phyloP scores from a whole-genome alignment of 495 filamentous ascomycete species.

The Tirmania nivea region DNA sequence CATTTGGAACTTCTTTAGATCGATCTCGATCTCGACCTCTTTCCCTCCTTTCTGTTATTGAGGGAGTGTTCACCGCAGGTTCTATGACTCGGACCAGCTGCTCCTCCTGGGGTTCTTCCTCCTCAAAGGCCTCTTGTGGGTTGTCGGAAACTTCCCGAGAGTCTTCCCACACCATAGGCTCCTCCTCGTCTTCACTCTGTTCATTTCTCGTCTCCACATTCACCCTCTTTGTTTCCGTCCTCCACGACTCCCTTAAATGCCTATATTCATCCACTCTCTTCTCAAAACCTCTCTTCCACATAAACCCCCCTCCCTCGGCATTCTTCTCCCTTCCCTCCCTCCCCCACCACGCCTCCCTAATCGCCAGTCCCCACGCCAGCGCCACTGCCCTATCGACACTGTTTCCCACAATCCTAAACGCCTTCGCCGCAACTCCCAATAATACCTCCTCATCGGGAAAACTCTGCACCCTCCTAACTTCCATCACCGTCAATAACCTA shows the following conservation, averaged over 20 bases:
- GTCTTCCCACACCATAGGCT: not conserved
- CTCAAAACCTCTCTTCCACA: not conserved
- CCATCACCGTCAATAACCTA: conserved; percentile 35
- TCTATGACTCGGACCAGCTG: too few species aligned
- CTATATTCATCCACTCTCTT: not conserved
- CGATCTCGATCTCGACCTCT: too few species aligned
- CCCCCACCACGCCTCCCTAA: conserved; percentile 33
- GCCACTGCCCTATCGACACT: conserved; percentile 44
- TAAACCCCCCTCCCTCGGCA: not conserved
- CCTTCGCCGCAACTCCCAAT: conserved; percentile 28
- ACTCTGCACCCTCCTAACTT: conserved; percentile 42
- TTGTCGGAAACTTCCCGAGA: not conserved
- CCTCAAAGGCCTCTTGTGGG: too few species aligned
- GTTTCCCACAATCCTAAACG: conserved; percentile 47
- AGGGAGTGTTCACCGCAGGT: too few species aligned
- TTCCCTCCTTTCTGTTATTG: too few species aligned
- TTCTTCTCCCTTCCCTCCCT: not conserved
- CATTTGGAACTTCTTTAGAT: too few species aligned
- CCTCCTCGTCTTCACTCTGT: not conserved
- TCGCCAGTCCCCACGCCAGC: conserved; percentile 35
- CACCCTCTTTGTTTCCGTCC: not conserved
- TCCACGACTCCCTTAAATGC: not conserved
- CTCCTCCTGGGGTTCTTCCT: too few species aligned
- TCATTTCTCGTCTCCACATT: not conserved
- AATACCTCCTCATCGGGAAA: conserved; percentile 46